A percentile compares a stretch with the other conserved stretches of the same genome.
These are phyloP conservation scores for Penicillium parvum DNA, from an alignment of 495 filamentous ascomycete genomes.

Conservation along the genomic window DNA sequence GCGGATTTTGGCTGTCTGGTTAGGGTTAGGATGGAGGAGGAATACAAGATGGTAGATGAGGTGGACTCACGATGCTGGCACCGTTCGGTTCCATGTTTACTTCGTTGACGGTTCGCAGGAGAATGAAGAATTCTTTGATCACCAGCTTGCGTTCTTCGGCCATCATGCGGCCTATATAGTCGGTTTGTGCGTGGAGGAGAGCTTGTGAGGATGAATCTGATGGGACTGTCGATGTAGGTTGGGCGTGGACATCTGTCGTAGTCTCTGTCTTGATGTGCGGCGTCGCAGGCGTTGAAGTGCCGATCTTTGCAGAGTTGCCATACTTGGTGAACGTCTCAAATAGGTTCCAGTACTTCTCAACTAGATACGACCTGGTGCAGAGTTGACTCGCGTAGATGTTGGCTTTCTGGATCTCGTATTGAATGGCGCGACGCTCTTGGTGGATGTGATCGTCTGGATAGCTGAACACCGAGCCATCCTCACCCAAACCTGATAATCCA, in stretches of 20 bases:
- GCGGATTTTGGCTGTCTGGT: slow-evolving; percentile 60
- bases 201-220: slow-evolving; percentile 6
- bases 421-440: slow-evolving; percentile 46
- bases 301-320: slow-evolving; percentile 23
- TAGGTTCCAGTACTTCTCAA: slow-evolving; percentile 73
- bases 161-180: slow-evolving; percentile 52
- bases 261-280: slow-evolving; percentile 18
- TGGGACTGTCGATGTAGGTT: not conserved
- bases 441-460: slow-evolving; percentile 24
- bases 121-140: slow-evolving; percentile 66
- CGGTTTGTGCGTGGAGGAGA: slow-evolving; percentile 35
- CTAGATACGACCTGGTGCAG: slow-evolving; percentile 70
- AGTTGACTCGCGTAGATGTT: slow-evolving; percentile 77
- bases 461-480: slow-evolving; percentile 22
- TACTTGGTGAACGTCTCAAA: slow-evolving; percentile 49
- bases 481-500: slow-evolving; percentile 8
- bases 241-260: not conserved
- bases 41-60: not conserved
- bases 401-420: slow-evolving; percentile 79
- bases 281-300: slow-evolving; percentile 6
- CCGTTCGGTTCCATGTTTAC: slow-evolving; percentile 81
- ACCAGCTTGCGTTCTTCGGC: slow-evolving; percentile 65
- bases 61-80: slow-evolving; percentile 55
- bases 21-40: slow-evolving; percentile 2
- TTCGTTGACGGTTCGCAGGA: slow-evolving; percentile 67